These are phyloP conservation scores for Blastobotrys arbuscula DNA, from an alignment of 1,139 yeast species.

Conservation along the genomic window DNA sequence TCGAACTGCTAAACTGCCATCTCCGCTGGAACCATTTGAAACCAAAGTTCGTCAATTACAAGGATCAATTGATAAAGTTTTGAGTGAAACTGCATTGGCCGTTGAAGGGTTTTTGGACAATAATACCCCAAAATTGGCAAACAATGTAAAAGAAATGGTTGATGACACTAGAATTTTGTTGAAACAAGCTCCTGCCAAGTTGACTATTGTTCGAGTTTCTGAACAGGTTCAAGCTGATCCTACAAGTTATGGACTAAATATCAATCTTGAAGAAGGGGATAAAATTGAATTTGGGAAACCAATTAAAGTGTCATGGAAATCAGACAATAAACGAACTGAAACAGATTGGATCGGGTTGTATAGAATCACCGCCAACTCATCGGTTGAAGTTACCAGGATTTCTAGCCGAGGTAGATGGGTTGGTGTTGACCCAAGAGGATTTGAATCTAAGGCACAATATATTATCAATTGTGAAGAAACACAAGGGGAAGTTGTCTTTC, in stretches of 20 bases:
- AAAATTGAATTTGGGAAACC: slow-evolving; percentile 41
- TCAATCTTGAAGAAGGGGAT: slow-evolving; percentile 15
- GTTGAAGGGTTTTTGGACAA: slow-evolving; percentile 34
- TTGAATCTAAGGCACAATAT: slow-evolving; percentile 26
- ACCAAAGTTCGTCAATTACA: slow-evolving; percentile 30
- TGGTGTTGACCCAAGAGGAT: slow-evolving; percentile 40
- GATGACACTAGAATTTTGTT: slow-evolving; percentile 32
- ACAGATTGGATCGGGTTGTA: slow-evolving; percentile 81
- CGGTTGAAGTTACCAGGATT: slow-evolving; percentile 53
- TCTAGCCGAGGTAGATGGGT: slow-evolving; percentile 72
- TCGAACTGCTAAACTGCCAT: slow-evolving; percentile 33
- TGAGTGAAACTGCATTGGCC: slow-evolving; percentile 32
- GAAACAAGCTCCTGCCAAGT: slow-evolving; percentile 35
- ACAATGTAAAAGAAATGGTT: slow-evolving; percentile 28
- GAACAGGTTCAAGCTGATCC: slow-evolving; percentile 29
- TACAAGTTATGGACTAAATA: slow-evolving; percentile 24
- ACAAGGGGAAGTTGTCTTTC: slow-evolving; percentile 51
- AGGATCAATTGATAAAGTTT: slow-evolving; percentile 36
- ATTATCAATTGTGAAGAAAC: slow-evolving; percentile 22
- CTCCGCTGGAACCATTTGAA: slow-evolving; percentile 32
- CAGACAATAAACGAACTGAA: slow-evolving; percentile 43
- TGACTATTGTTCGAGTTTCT: slow-evolving; percentile 32
- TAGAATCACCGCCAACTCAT: slow-evolving; percentile 54
- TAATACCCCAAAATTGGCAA: slow-evolving; percentile 26
- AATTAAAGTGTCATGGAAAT: slow-evolving; percentile 50